These are phyloP conservation scores for Nymphaea thermarum DNA, from an alignment of 164 flowering plant species.

Conservation along the genomic window DNA sequence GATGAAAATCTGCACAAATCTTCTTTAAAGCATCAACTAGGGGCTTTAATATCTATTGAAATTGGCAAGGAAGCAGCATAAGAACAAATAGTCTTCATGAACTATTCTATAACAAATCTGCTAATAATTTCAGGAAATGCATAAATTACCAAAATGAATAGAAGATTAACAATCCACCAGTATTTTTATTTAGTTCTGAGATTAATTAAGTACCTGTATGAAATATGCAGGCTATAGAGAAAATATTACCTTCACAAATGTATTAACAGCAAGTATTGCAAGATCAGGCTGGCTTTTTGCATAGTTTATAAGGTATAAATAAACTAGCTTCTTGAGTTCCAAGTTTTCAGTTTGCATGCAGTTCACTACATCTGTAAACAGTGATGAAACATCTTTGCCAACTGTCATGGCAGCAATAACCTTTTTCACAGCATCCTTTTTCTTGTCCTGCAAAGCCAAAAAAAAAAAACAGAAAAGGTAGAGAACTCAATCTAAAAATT, in stretches of 20 bases:
- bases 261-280: conserved; percentile 96
- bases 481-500: too few relatives aligned
- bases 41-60: too few relatives aligned
- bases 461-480: background rate
- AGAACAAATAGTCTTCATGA: background rate
- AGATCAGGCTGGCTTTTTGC: conserved; percentile 99
- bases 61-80: background rate
- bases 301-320: conserved; percentile 92
- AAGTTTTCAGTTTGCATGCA: conserved; percentile 99
- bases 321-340: conserved; percentile 98
- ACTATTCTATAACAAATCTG: background rate
- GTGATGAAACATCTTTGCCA: conserved; percentile 97
- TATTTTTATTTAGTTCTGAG: too few relatives aligned
- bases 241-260: conserved; percentile 79
- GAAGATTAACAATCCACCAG: background rate
- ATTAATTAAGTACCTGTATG: background rate
- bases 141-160: background rate
- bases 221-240: background rate
- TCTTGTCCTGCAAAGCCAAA: conserved; percentile 64
- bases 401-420: conserved; percentile 99
- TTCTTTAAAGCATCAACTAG: background rate
- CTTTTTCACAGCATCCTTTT: conserved; percentile 98
- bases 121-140: background rate
- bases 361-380: conserved; percentile 96
- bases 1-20: background rate